A percentile compares a stretch with the other conserved stretches of the same genome.
These are phyloP conservation scores for Synchytrium microbalum DNA, from an alignment of 371 early-diverging fungal genomes.

Conservation along the genomic window DNA sequence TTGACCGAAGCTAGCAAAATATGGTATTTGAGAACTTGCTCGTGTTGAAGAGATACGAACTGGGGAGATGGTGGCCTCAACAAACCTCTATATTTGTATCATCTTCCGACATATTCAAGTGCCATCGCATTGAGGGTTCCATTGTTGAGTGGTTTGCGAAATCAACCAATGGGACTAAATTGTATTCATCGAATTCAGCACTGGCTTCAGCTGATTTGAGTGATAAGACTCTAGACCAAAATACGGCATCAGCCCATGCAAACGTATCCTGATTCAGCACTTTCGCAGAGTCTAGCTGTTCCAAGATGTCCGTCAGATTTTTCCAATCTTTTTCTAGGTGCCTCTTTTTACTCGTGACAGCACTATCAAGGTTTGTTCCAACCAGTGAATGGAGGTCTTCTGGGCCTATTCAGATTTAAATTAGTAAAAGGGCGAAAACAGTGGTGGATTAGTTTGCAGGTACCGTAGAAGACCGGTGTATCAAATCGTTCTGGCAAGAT, in stretches of 20 bases:
- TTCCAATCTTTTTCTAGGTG: conserved; percentile 13
- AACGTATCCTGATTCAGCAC: conserved; percentile 8
- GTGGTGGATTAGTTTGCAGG: too few species aligned
- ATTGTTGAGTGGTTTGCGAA: conserved; percentile 27
- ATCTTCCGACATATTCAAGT: neutral
- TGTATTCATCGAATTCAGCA: conserved; percentile 1
- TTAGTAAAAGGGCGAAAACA: too few species aligned
- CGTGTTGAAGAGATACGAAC: neutral
- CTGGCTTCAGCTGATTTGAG: conserved; percentile 11
- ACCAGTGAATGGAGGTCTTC: conserved; percentile 14
- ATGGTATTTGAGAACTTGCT: neutral
- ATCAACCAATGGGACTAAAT: conserved; percentile 29
- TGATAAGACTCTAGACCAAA: conserved; percentile 28
- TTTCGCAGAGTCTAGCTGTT: conserved; percentile 7
- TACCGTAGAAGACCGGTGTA: conserved; percentile 17
- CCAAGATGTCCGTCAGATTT: conserved; percentile 12
- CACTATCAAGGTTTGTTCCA: conserved; percentile 17
- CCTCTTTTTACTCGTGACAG: conserved; percentile 6
- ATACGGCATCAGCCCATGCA: conserved; percentile 29
- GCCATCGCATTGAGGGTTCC: conserved; percentile 18
- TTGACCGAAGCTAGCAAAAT: neutral
- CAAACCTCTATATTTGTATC: neutral
- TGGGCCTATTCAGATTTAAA: too few species aligned
- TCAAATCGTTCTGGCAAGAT: conserved; percentile 10
- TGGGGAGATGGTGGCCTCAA: neutral